phyloP scores from a whole-genome alignment of 2,329 filamentous ascomycete species.

The Chaetothyriales sp. region DNA sequence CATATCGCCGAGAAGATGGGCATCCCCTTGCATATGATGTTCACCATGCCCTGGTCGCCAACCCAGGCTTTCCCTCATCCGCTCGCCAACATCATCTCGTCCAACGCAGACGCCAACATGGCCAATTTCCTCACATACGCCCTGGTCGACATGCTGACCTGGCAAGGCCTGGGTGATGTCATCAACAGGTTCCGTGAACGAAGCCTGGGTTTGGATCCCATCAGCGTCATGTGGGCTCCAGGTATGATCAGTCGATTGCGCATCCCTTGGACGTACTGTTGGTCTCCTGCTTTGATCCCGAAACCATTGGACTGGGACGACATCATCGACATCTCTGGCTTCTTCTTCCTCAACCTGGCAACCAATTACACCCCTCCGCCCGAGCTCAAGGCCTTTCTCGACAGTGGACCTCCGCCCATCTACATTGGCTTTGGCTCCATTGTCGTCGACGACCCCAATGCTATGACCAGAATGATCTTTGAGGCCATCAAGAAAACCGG shows the following conservation, averaged over 20 bases:
- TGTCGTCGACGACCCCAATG: slow-evolving; percentile 59
- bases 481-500: slow-evolving; percentile 51
- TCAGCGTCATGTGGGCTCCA: slow-evolving; percentile 69
- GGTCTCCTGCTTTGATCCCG: slow-evolving; percentile 63
- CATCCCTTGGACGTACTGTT: slow-evolving; percentile 80
- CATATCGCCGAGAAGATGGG: slow-evolving; percentile 66
- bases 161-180: slow-evolving; percentile 78
- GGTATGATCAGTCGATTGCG: slow-evolving; percentile 59
- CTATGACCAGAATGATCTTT: slow-evolving; percentile 54
- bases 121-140: slow-evolving; percentile 73
- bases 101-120: slow-evolving; percentile 56
- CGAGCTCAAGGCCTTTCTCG: slow-evolving; percentile 50
- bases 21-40: slow-evolving; percentile 70
- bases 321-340: slow-evolving; percentile 58
- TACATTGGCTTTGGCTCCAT: slow-evolving; percentile 76
- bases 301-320: slow-evolving; percentile 61
- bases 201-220: slow-evolving; percentile 56
- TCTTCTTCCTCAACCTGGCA: slow-evolving; percentile 56
- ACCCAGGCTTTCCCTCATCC: slow-evolving; percentile 76
- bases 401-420: slow-evolving; percentile 53
- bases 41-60: slow-evolving; percentile 84
- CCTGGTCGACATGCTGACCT: slow-evolving; percentile 77
- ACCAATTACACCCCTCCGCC: slow-evolving; percentile 49
- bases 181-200: slow-evolving; percentile 74
- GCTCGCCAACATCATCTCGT: slow-evolving; percentile 61